Evolutionary conservation across 768 basidiomycete genomes (phyloP), one percentile per base, ranked within the genome.

Genomic region (Asterophora lycoperdoides): DNA sequence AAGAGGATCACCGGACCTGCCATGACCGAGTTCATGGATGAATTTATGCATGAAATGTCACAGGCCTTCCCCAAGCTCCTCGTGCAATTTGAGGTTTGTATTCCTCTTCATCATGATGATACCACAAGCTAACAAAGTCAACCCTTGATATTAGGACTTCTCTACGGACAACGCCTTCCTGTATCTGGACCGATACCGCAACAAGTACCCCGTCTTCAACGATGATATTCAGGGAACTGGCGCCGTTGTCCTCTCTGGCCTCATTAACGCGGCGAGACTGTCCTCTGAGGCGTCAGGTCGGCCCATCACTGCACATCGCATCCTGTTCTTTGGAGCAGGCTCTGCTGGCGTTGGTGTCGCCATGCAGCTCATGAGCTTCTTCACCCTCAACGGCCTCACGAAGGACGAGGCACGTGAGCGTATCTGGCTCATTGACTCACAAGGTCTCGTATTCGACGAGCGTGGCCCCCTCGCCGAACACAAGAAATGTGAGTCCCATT

Each of bases 171-270:
- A 92, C 53, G 93, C 93, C 0, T 96, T 96, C 73, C 70, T 78
- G 45, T 93, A 89, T 67, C 81, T 95, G 26, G 78, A 84, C 34
- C 73, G 79, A 35, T 92, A 85, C 73, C 80, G 88, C 48, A 67
- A 83, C 53, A 75, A 81, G 45, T 92, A 89, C 62, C 83, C 83
- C 18, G 71, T 88, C 29, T 92, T 93, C 75, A 93, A 93, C 62
- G 92, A 95, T 56, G 91, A 94, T 61, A 91, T 93, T 55, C 90
- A 93, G 62, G 85, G 79, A 28, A 97, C 93, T 2, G 93, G 93
- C 15, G 89, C 90, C 26, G 93, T 95, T 57, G 87, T 95, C 33
- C 81, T 97, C 44, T 85, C 84, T 44, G 94, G 94, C 4, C 86
- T 95, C 70, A 64, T 93, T 59, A 92, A 91, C 57, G 94, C 93